phyloP scores from a whole-genome alignment of 805 yeast genomes.

The Dipodascopsis uninucleata region DNA sequence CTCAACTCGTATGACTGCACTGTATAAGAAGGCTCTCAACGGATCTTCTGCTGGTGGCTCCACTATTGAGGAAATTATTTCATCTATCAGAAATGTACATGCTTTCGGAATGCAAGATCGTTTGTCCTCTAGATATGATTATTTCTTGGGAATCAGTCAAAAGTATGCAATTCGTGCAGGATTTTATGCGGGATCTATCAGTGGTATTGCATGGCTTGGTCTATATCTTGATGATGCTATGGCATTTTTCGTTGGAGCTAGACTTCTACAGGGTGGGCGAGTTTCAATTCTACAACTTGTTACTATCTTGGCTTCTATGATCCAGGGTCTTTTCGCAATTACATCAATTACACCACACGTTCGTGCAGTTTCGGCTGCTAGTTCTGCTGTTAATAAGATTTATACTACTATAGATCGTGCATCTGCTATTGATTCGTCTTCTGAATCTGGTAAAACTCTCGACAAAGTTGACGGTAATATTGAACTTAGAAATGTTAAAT shows the following conservation, averaged over 20 bases:
- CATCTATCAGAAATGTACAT: slow-evolving; percentile 41
- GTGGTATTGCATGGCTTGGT: slow-evolving; percentile 40
- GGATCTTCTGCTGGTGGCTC: slow-evolving; percentile 31
- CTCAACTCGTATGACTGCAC: slow-evolving; percentile 26
- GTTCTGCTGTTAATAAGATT: slow-evolving; percentile 41
- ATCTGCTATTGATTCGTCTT: slow-evolving; percentile 40
- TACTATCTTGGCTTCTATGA: slow-evolving; percentile 33
- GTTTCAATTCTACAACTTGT: slow-evolving; percentile 37
- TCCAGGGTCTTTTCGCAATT: slow-evolving; percentile 40
- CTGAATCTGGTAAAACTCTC: slow-evolving; percentile 27
- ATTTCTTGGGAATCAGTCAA: slow-evolving; percentile 31
- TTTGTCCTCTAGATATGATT: slow-evolving; percentile 36
- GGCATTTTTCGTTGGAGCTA: slow-evolving; percentile 44
- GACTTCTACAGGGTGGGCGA: slow-evolving; percentile 36
- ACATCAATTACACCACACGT: slow-evolving; percentile 43
- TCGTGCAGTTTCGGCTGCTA: slow-evolving; percentile 39
- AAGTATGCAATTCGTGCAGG: slow-evolving; percentile 33
- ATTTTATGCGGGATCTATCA: slow-evolving; percentile 36
- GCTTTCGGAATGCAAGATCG: slow-evolving; percentile 43
- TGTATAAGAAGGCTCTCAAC: slow-evolving; percentile 19
- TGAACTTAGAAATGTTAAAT: slow-evolving; percentile 29
- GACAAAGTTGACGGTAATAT: slow-evolving; percentile 39
- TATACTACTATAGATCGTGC: slow-evolving; percentile 44
- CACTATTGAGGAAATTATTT: slow-evolving; percentile 42
- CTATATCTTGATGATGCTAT: slow-evolving; percentile 41